Conservation (phyloP, 208 protist genomes). For the Acanthamoeba healyi region DNA sequence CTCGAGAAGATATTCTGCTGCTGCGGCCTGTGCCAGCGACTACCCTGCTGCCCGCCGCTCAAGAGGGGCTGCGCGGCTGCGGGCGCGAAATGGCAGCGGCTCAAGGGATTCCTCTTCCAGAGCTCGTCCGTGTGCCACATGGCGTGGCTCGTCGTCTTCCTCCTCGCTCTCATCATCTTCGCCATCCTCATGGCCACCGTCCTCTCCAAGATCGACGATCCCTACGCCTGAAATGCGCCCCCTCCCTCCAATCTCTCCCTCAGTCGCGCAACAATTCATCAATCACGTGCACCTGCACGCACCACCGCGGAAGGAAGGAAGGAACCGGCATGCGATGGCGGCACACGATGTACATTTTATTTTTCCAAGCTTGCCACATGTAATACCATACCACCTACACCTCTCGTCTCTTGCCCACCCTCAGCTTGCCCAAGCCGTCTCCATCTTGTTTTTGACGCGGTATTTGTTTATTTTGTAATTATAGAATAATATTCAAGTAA, state of each 20-base stretch:
- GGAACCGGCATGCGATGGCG: not conserved
- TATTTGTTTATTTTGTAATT: no score
- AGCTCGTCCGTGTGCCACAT: conserved; percentile 31
- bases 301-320: not conserved
- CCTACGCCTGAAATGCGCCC: conserved; percentile 23
- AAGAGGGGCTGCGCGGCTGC: not conserved
- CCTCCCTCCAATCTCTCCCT: not conserved
- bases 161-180: not conserved
- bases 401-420: no score
- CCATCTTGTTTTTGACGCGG: no score
- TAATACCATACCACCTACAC: no score
- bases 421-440: no score
- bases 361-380: no score
- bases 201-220: conserved; percentile 16
- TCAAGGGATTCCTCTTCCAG: conserved; percentile 24
- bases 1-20: not conserved
- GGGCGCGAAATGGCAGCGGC: not conserved
- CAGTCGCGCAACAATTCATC: not conserved
- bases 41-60: not conserved
- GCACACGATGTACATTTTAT: not conserved
- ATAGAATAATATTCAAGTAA: no score
- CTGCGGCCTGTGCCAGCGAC: not conserved
- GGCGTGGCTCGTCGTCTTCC: not conserved
- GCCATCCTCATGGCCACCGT: conserved; percentile 29
- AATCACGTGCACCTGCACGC: no score